Percentiles rank a stretch among this genome's conserved stretches.
These are phyloP conservation scores for Phytophthora cryptogea DNA, from an alignment of 352 stramenopile species.

Conservation along the genomic window DNA sequence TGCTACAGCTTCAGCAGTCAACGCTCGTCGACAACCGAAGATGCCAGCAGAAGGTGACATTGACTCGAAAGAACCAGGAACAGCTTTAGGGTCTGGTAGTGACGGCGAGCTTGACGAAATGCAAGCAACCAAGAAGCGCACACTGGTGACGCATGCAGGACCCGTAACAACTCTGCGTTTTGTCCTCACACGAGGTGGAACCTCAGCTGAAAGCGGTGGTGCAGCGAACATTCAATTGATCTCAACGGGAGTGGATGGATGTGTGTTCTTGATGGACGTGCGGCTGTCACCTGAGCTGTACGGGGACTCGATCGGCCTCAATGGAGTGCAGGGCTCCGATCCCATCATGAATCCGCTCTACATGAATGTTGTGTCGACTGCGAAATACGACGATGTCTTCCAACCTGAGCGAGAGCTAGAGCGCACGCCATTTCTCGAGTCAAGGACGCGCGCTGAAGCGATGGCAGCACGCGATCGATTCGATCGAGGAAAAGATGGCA, in stretches of 20 bases:
- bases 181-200: constrained; percentile 26
- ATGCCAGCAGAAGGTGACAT: constrained; percentile 1
- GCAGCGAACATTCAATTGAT: constrained; percentile 51
- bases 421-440: constrained; percentile 45
- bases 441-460: constrained; percentile 42
- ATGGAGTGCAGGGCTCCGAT: constrained; percentile 8
- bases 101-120: constrained; percentile 65
- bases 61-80: constrained; percentile 5
- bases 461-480: constrained; percentile 53
- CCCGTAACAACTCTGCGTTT: constrained; percentile 67
- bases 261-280: constrained; percentile 70
- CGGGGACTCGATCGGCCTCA: constrained; percentile 23
- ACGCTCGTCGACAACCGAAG: constrained; percentile 13
- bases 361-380: constrained; percentile 61
- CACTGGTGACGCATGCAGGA: constrained; percentile 52
- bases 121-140: constrained; percentile 72
- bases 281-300: constrained; percentile 39
- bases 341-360: constrained; percentile 58
- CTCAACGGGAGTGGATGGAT: constrained; percentile 66
- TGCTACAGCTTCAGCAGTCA: constrained; percentile 26
- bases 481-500: constrained; percentile 71
- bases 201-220: constrained; percentile 9
- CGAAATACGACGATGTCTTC: constrained; percentile 73
- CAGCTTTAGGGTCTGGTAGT: constrained; percentile 1
- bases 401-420: constrained; percentile 50